A percentile compares a stretch with the other conserved stretches of the same genome.
phyloP scores from a whole-genome alignment of 495 filamentous ascomycete species.

The Trichoderma parareesei region DNA sequence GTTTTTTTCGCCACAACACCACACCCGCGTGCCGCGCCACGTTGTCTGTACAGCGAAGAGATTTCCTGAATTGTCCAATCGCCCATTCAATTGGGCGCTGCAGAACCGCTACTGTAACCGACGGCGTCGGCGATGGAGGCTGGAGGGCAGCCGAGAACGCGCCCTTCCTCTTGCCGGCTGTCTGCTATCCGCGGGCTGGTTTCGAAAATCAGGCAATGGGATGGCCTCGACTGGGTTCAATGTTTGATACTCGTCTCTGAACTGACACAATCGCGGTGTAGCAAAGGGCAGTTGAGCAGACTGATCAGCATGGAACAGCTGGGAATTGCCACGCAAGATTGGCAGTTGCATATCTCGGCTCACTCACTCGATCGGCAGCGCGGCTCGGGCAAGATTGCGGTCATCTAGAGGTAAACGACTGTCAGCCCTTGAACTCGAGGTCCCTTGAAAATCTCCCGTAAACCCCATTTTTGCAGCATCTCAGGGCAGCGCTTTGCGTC shows the following conservation, averaged over 20 bases:
- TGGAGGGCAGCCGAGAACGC: conserved; percentile 2
- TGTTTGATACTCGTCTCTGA: no score
- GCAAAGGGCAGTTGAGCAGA: no score
- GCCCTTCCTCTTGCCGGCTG: not conserved
- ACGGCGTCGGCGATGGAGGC: not conserved
- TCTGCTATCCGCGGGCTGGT: not conserved
- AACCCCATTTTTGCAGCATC: not conserved
- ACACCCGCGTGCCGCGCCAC: not conserved
- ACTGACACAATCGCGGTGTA: no score
- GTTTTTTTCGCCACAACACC: conserved; percentile 1
- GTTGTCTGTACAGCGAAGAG: conserved; percentile 1
- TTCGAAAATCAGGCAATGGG: not conserved
- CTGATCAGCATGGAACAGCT: no score
- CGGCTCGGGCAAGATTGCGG: not conserved
- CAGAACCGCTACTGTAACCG: not conserved
- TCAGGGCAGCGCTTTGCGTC: not conserved
- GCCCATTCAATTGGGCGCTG: not conserved
- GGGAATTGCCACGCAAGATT: not conserved
- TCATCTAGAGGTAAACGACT: not conserved
- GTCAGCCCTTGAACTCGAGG: not conserved
- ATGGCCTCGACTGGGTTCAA: not conserved
- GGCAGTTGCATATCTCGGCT: not conserved
- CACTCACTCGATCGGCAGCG: not conserved
- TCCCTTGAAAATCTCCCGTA: not conserved
- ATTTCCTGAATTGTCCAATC: not conserved